A percentile compares a stretch with the other conserved stretches of the same genome.
phyloP scores from a whole-genome alignment of 2,329 filamentous ascomycete species.

The Gaeumannomyces sp. region DNA sequence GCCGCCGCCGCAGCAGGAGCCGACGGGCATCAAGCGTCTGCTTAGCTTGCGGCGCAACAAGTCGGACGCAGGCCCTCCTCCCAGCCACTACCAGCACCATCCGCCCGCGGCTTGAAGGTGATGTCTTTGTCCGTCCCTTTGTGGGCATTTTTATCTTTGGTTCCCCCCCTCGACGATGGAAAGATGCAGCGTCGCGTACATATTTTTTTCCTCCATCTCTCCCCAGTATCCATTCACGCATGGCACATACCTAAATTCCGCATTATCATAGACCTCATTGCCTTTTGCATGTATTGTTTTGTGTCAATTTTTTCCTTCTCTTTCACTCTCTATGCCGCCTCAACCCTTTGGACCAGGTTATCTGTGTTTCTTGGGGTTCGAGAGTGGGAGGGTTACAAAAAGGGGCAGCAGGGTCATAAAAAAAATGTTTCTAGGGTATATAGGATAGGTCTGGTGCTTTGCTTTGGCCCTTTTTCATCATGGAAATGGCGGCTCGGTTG shows the following conservation, averaged over 20 bases:
- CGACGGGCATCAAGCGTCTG: slow-evolving; percentile 37
- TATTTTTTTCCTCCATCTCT: neutral
- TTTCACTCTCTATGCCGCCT: neutral
- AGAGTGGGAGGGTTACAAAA: neutral
- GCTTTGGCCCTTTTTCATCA: neutral
- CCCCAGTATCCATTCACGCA: neutral
- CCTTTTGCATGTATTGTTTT: neutral
- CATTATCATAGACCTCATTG: neutral
- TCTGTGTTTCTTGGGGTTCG: neutral
- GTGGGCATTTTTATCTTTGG: neutral
- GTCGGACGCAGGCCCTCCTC: slow-evolving; percentile 6
- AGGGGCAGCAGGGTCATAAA: neutral
- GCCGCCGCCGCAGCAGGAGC: slow-evolving; percentile 19
- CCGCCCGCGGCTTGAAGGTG: neutral
- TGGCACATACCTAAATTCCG: neutral
- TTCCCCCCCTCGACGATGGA: neutral
- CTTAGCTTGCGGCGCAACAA: slow-evolving; percentile 36
- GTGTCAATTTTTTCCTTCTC: neutral
- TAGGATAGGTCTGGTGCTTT: neutral
- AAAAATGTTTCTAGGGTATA: neutral
- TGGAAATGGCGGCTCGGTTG: neutral
- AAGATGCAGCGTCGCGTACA: neutral
- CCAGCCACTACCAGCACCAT: neutral
- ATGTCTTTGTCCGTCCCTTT: neutral
- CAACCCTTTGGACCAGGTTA: neutral